Evolutionary conservation across 768 basidiomycete species (phyloP), one percentile per base, ranked within the genome.

Genomic region (Phlebiopsis flavidoalba): DNA sequence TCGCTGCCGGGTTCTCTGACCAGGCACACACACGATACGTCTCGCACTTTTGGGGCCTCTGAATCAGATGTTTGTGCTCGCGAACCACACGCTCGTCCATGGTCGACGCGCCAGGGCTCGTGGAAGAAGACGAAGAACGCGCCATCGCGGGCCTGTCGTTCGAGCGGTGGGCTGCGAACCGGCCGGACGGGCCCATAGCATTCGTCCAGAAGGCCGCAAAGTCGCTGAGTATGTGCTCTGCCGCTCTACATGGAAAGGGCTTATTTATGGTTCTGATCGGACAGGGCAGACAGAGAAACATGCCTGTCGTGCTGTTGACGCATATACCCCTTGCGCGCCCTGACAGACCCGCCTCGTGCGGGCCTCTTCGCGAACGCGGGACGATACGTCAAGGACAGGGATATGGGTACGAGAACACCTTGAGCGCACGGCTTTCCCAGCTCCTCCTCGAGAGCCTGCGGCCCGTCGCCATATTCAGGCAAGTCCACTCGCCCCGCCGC

Each of bases 301-400:
- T 15, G 22, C 85, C 86, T 12, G 70, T 82, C 17, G 82, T 96
- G 53, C 73, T 98, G 24, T 79, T 98, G 59, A 88, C 83, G 56
- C 95, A 98, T 70, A 93, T 97, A 50, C 95, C 95, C 4, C 77
- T 97, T 15, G 83, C 84, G 7, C 80, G 95, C 37, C 81, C 88
- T 0, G 89, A 91, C 59, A 80, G n/a, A n/a, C n/a, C 81, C 5
- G 87, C 87, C 7, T 74, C 78, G 0, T 97, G 95, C 66, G 95
- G 95, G 15, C 86, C 89, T 0, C 63, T 85, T 21, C 80, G 93
- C 62, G 93, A 95, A 69, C 77, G 76, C 51, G 87, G 86, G 0
- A 79, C 81, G 8, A 91, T 96, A 65, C 80, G 80, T 15, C 81
- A 86, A 54, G 89, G 89, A 12, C 90, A 87, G 7, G 91, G 93